Base-by-base conservation (phyloP, 1,139 yeast species). In the Yamadazyma epiphylla region DNA sequence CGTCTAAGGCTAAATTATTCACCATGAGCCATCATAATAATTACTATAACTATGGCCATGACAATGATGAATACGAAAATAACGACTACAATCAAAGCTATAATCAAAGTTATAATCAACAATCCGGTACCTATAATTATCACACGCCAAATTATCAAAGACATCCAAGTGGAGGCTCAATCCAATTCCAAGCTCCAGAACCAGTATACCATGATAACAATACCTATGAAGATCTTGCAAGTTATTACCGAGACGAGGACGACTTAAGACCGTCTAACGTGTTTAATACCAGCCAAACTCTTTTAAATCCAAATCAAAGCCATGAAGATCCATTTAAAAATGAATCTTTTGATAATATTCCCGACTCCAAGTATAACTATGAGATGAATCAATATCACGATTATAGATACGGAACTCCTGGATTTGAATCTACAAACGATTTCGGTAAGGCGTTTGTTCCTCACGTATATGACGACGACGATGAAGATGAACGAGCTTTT, bases 391-490 rank as follows among this genome's bases (percentile, higher is more conserved):
- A 53, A 20, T 48, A 58, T 24, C 49, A 49, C 27, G 53, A 51
- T 31, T 49, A 47, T 31, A 38, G 37, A 23, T 41, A 44, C 37
- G 28, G 34, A 33, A 22, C 44, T 31, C 30, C 24, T 19, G 15
- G 13, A 15, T 28, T 28, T 29, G 24, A 13, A 9, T 27, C 22
- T 15, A 27, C 32, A 19, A 34, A 34, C 23, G 49, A 45, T 28
- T 62, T 53, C 38, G 51, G 53, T 35, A 70, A 65, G 41, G 64
- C 74, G 5, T 68, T 68, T 39, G 73, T 66, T 5, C 72, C 74
- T n/a, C 64, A 66, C 39, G 68, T 58, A 12, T 66, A 68, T 37
- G 70, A 61, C 23, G 68, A 58, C 17, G 66, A 62, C 19, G 70
- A 64, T 35, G 64, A 60, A 22, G 74, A 68, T 23, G 70, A 65